Evolutionary conservation across 495 filamentous ascomycete genomes (phyloP).

Genomic region (Tricharina praecox): DNA sequence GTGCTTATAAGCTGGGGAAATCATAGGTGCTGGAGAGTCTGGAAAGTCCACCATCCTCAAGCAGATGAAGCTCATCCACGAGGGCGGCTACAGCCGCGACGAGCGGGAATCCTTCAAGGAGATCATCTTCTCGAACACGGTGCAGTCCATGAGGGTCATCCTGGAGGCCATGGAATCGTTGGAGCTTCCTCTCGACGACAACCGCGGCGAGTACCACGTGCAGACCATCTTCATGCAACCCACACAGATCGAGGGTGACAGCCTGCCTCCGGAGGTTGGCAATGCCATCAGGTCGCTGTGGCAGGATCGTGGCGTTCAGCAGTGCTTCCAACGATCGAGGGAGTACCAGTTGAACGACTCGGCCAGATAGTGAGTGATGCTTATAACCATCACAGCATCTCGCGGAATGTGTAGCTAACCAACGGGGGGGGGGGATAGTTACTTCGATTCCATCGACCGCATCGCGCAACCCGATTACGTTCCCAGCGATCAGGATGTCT

Average conservation of each 20-base stretch:
- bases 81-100: conserved; percentile 61
- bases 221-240: conserved; percentile 95
- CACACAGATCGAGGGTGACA: conserved; percentile 87
- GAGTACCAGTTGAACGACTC: conserved; percentile 98
- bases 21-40: conserved; percentile 89
- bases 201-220: conserved; percentile 77
- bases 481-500: conserved; percentile 93
- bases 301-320: conserved; percentile 87
- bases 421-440: conserved; percentile 37
- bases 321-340: conserved; percentile 83
- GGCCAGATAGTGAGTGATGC: conserved; percentile 75
- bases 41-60: conserved; percentile 98
- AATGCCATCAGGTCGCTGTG: conserved; percentile 83
- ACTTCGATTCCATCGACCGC: conserved; percentile 88
- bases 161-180: conserved; percentile 91
- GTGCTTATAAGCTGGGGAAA: too few species aligned
- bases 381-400: neutral
- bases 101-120: conserved; percentile 79
- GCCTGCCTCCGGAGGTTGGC: conserved; percentile 83
- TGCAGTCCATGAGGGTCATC: conserved; percentile 91
- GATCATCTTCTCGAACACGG: conserved; percentile 96
- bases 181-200: conserved; percentile 75
- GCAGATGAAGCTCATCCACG: conserved; percentile 92
- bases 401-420: neutral
- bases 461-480: conserved; percentile 88